phyloP scores from a whole-genome alignment of 2,329 filamentous ascomycete species.

The Botrytis galanthina region DNA sequence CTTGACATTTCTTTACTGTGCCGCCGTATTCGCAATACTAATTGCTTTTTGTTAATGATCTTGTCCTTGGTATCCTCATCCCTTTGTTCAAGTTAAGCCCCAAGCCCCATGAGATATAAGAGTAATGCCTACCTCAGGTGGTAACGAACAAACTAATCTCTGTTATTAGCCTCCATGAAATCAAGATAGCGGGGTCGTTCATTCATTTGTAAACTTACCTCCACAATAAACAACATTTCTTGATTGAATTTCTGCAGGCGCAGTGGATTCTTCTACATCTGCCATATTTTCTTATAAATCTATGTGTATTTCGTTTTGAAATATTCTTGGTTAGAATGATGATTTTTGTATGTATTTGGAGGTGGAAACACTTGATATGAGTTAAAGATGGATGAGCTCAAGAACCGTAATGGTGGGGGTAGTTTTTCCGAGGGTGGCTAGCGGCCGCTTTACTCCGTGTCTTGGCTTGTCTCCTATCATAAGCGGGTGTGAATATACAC shows the following conservation, averaged over 20 bases:
- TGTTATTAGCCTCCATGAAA: background rate
- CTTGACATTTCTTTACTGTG: constrained; percentile 93
- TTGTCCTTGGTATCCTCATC: background rate
- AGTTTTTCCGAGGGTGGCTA: constrained; percentile 1
- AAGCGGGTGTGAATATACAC: background rate
- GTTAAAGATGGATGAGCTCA: background rate
- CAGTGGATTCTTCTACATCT: constrained; percentile 30
- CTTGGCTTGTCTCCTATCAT: background rate
- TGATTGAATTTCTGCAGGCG: constrained; percentile 36
- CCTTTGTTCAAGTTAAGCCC: no score
- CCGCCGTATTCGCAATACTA: constrained; percentile 99
- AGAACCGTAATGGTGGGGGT: constrained; percentile 17
- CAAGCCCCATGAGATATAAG: background rate
- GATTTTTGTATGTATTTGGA: background rate
- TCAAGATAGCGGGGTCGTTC: constrained; percentile 2
- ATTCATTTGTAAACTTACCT: constrained; percentile 28
- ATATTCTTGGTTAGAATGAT: background rate
- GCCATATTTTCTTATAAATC: constrained; percentile 30
- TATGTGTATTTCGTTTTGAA: background rate
- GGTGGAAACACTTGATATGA: background rate
- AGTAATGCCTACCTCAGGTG: constrained; percentile 55
- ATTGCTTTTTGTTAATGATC: constrained; percentile 29
- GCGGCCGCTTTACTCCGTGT: constrained; percentile 9
- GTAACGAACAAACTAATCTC: constrained; percentile 58
- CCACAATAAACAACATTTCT: constrained; percentile 39